Evolutionary conservation across 2,329 filamentous ascomycete species (phyloP), one percentile per base, ranked within the genome.

Genomic region (Ophiostoma novo-ulmi): DNA sequence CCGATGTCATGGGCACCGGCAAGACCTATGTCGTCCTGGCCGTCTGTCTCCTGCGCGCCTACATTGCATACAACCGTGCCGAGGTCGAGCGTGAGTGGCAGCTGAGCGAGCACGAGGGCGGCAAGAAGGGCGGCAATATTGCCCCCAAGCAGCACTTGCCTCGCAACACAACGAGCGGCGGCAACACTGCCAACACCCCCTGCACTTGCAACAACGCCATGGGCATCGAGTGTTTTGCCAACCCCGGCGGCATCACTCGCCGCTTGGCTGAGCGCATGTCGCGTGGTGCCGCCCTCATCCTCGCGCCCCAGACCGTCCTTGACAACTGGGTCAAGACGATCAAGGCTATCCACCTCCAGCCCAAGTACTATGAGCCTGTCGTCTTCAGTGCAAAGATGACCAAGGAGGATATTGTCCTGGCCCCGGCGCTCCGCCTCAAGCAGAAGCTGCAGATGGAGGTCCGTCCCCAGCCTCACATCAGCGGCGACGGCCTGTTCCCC

Each of bases 211-310:
- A 72, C 67, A 73, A 75, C 65, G 52, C 52, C 8, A 58, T 73
- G 68, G 75, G 74, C 35, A 74, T 76, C 66, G 73, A 75, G 70
- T 76, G 75, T 71, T 76, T 73, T 66, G 75, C 74, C 48, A 74
- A 75, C 69, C 71, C 74, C 5, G 70, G 70, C 44, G 72, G 75
- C 13, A 67, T 73, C 58, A 75, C 75, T 11, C 73, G 74, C 31
- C 72, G 55, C 5, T 41, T 76, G 14, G 75, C 72, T n/a, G 73
- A 73, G 69, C 22, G 41, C 11, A 65, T 76, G 44, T 64, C 73
- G 14, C 71, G 75, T 7, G 75, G 75, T 17, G 72, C 69, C 1
- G 72, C 74, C 38, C 69, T 76, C 20, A 72, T 76, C 41, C 69
- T 74, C 39, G 75, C 72, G 8, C 73, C 73, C 13, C 72, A 70